Evolutionary conservation across 2,329 filamentous ascomycete genomes (phyloP), one percentile per base, ranked within the genome.

Genomic region (Phoma herbarum): DNA sequence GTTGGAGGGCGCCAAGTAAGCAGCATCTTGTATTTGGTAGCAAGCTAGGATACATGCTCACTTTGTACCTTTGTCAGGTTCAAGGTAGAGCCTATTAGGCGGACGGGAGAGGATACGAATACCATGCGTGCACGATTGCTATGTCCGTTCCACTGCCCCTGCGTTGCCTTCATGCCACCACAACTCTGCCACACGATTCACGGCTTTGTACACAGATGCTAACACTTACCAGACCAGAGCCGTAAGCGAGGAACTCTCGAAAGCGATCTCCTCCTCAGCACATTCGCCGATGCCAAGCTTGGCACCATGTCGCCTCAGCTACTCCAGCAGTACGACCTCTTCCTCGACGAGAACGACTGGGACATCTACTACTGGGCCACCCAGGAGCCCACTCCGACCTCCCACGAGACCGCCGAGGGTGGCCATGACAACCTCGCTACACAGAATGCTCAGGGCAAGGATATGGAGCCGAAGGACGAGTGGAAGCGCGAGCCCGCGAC

Each of bases 341-440:
- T 99, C 82, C 88, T 99, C 56, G 95, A 99, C 79, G 95, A 99
- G 81, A 99, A 99, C 79, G 95, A 99, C 82, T 99, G 95, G 95
- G 95, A 99, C 77, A 97, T 99, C 62, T 99, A 99, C 84, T 99
- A 99, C 84, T 99, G 95, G 95, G 92, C 91, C 3, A 99, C 95
- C 16, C 95, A 99, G 79, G 88, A 92, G 68, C 84, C 89, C 12
- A 80, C 85, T 4, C 80, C 83, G 1, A 85, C 85, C n/a, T 84
- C 86, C 31, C 77, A 82, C 52, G 82, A 86, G 57, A 82, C 82
- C 45, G 83, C 84, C 5, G 84, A 87, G 65, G 83, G 84, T 26
- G 80, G 78, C 25, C 78, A 78, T n/a, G 71, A 78, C 2, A 77
- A 77, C 12, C 63, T 78, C 60, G 78, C 83, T 11, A 77, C 78